These are phyloP conservation scores for Zygoascus sp. DNA, from an alignment of 1,139 yeast species.

Conservation along the genomic window DNA sequence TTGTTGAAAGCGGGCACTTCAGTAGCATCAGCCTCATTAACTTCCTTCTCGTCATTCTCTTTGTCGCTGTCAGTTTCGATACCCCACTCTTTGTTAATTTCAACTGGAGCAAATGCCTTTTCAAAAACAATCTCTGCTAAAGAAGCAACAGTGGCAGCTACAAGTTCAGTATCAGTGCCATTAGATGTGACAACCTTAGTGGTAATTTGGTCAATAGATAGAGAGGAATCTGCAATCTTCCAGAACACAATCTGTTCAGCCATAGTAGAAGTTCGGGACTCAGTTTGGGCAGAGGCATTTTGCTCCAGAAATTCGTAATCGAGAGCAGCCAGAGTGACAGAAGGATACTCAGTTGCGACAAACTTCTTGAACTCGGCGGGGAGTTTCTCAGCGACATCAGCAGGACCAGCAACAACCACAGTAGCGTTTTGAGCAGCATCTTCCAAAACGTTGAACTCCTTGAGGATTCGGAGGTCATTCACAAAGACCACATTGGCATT, in stretches of 20 bases:
- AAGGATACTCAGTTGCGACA: conserved; percentile 52
- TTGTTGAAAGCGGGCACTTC: conserved; percentile 30
- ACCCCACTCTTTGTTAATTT: conserved; percentile 23
- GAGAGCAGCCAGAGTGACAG: conserved; percentile 44
- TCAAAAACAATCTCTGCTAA: conserved; percentile 41
- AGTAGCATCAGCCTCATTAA: conserved; percentile 29
- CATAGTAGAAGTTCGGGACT: conserved; percentile 71
- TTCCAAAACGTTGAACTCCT: conserved; percentile 56
- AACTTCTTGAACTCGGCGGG: conserved; percentile 34
- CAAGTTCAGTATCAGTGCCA: conserved; percentile 76
- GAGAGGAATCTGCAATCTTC: conserved; percentile 61
- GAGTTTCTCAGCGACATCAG: conserved; percentile 31
- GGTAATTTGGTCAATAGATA: conserved; percentile 59
- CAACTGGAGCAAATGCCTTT: conserved; percentile 32
- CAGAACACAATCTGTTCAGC: conserved; percentile 79
- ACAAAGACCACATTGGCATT: conserved; percentile 61
- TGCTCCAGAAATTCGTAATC: conserved; percentile 30
- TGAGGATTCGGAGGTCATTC: conserved; percentile 53
- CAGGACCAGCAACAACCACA: conserved; percentile 46
- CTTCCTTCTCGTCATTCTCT: conserved; percentile 28
- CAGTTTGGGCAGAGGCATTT: conserved; percentile 47
- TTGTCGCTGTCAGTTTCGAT: conserved; percentile 24
- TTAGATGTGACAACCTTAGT: conserved; percentile 77
- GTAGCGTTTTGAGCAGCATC: conserved; percentile 56
- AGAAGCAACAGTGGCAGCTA: conserved; percentile 76